A percentile compares a stretch with the other conserved stretches of the same genome.
These are phyloP conservation scores for Cylindrotheca closterium DNA, from an alignment of 108 stramenopile genomes.

Conservation along the genomic window DNA sequence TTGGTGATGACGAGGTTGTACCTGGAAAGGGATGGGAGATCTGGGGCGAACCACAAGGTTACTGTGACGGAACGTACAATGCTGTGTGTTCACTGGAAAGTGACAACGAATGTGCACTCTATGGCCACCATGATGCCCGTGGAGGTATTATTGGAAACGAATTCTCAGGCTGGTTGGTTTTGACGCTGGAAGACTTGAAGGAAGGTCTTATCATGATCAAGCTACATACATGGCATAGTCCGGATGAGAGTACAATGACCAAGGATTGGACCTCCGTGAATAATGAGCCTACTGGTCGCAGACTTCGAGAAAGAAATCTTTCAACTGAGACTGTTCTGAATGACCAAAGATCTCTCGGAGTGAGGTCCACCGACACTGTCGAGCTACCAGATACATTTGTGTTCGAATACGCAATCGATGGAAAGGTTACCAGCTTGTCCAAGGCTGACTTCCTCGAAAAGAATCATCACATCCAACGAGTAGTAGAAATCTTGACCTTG, in stretches of 20 bases:
- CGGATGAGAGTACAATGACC: slow-evolving; percentile 29
- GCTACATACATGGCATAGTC: slow-evolving; percentile 42
- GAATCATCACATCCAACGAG: slow-evolving; percentile 28
- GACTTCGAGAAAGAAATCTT: background rate
- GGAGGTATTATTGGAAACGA: slow-evolving; percentile 70
- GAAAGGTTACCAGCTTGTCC: slow-evolving; percentile 41
- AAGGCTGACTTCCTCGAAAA: slow-evolving; percentile 42
- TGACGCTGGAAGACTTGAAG: slow-evolving; percentile 48
- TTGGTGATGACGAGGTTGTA: slow-evolving; percentile 25
- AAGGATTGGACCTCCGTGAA: slow-evolving; percentile 43
- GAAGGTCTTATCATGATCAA: slow-evolving; percentile 75
- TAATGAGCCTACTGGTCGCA: slow-evolving; percentile 13
- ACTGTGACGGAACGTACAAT: slow-evolving; percentile 75
- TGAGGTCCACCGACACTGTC: slow-evolving; percentile 18
- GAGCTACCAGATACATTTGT: slow-evolving; percentile 57
- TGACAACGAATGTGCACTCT: slow-evolving; percentile 51
- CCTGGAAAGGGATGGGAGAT: slow-evolving; percentile 76
- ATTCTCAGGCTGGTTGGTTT: slow-evolving; percentile 71
- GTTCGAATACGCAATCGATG: slow-evolving; percentile 73
- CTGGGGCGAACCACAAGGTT: slow-evolving; percentile 45
- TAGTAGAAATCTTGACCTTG: slow-evolving; percentile 46
- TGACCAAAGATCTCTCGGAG: background rate
- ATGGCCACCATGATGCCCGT: slow-evolving; percentile 63
- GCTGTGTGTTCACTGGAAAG: slow-evolving; percentile 44
- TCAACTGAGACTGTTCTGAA: background rate